Conservation (phyloP, 2,329 filamentous ascomycete genomes). For the Helminthosporium solani region DNA sequence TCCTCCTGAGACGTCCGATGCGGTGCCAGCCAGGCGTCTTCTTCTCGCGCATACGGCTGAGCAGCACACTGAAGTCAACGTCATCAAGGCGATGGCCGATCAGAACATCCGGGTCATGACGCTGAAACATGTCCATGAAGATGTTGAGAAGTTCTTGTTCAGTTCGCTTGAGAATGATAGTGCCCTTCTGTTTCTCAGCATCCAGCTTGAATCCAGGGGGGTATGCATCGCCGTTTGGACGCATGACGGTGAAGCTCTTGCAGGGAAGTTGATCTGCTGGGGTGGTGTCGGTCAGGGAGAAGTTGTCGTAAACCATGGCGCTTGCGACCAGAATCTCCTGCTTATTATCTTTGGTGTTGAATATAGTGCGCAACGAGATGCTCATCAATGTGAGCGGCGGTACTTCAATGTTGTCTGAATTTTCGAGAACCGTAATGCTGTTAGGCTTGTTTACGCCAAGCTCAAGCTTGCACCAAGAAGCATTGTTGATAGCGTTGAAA, state of each 20-base stretch:
- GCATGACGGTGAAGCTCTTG: conserved; percentile 87
- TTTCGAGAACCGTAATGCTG: conserved; percentile 69
- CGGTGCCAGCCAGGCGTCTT: conserved; percentile 95
- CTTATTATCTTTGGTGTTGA: conserved; percentile 91
- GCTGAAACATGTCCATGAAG: conserved; percentile 84
- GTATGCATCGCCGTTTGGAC: conserved; percentile 73
- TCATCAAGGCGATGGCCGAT: conserved; percentile 96
- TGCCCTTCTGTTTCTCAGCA: conserved; percentile 70
- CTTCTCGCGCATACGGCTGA: conserved; percentile 83
- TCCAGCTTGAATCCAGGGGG: conserved; percentile 84
- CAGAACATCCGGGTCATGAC: conserved; percentile 88
- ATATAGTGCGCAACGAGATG: conserved; percentile 79
- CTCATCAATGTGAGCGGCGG: conserved; percentile 97
- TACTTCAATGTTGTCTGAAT: conserved; percentile 77
- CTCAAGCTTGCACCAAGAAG: conserved; percentile 96
- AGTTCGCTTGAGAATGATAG: conserved; percentile 77
- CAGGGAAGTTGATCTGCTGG: conserved; percentile 85
- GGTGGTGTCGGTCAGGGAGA: conserved; percentile 83
- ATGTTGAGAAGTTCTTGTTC: conserved; percentile 84
- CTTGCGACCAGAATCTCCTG: conserved; percentile 93
- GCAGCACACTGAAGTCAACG: conserved; percentile 87
- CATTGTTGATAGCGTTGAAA: conserved; percentile 81
- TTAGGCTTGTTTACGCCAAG: conserved; percentile 77
- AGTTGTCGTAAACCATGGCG: conserved; percentile 87
- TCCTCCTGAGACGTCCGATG: conserved; percentile 80